Evolutionary conservation across 75 land plant genomes (phyloP).

Genomic region (Cryptomeria japonica): DNA sequence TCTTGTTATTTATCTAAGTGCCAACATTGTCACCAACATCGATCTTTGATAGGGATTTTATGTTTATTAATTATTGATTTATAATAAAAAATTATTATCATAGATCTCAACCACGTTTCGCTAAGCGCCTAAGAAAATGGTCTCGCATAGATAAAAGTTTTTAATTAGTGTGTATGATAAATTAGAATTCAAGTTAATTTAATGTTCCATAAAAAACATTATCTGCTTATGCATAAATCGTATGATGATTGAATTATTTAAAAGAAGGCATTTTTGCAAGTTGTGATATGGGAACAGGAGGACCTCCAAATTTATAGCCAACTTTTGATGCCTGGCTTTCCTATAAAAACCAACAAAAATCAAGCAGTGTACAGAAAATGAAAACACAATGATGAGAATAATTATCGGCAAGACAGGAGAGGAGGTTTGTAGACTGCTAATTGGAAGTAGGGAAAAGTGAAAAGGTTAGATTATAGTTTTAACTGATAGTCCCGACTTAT

Average conservation of each 20-base stretch:
- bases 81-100: background rate
- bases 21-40: background rate
- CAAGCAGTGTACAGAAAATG: background rate
- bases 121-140: background rate
- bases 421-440: background rate
- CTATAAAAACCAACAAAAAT: background rate
- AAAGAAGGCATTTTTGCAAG: background rate
- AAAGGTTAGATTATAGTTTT: background rate
- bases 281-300: background rate
- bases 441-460: background rate
- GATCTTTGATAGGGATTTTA: constrained; percentile 7
- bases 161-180: background rate
- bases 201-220: background rate
- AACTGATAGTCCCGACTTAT: background rate
- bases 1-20: background rate
- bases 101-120: no score
- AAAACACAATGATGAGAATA: background rate
- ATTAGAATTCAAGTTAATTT: background rate
- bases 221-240: background rate
- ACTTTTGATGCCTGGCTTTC: background rate
- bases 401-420: background rate
- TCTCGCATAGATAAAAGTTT: background rate
- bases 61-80: background rate
- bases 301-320: background rate
- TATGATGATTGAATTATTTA: background rate